phyloP scores from a whole-genome alignment of 257 asterid species.

The Capsicum rhomboideum region DNA sequence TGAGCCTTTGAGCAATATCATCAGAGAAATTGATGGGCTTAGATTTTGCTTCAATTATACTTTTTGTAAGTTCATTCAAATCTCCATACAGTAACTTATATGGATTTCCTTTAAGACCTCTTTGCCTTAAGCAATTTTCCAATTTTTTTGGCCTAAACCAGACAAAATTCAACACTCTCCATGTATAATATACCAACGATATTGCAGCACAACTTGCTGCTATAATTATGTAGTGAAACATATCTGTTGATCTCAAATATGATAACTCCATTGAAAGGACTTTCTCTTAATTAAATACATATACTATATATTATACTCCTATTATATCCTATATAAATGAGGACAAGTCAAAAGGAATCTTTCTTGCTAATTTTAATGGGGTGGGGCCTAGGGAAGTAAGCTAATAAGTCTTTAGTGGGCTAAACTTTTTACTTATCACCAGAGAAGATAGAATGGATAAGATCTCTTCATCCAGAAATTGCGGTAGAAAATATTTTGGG shows the following conservation, averaged over 20 bases:
- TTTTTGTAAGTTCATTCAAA: slow-evolving; percentile 11
- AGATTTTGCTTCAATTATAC: slow-evolving; percentile 18
- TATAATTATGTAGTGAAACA: neutral
- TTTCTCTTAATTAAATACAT: neutral
- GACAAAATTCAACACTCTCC: slow-evolving; percentile 26
- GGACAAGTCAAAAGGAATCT: neutral
- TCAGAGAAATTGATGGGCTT: slow-evolving; percentile 28
- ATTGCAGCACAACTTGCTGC: neutral
- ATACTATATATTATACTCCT: too few relatives aligned
- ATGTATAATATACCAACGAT: neutral
- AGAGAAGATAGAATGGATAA: too few relatives aligned
- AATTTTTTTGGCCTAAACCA: slow-evolving; percentile 27
- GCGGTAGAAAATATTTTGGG: neutral
- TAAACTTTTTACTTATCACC: too few relatives aligned
- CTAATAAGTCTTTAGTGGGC: too few relatives aligned
- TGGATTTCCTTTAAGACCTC: slow-evolving; percentile 31
- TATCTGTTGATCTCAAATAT: slow-evolving; percentile 9
- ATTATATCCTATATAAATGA: neutral
- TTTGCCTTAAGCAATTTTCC: slow-evolving; percentile 24
- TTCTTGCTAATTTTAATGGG: neutral
- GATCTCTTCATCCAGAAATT: too few relatives aligned
- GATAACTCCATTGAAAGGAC: neutral
- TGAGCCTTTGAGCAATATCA: slow-evolving; percentile 26
- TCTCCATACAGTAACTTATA: slow-evolving; percentile 33
- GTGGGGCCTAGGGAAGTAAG: neutral